phyloP scores from a whole-genome alignment of 148 eudicot species.

The Silene conica region DNA sequence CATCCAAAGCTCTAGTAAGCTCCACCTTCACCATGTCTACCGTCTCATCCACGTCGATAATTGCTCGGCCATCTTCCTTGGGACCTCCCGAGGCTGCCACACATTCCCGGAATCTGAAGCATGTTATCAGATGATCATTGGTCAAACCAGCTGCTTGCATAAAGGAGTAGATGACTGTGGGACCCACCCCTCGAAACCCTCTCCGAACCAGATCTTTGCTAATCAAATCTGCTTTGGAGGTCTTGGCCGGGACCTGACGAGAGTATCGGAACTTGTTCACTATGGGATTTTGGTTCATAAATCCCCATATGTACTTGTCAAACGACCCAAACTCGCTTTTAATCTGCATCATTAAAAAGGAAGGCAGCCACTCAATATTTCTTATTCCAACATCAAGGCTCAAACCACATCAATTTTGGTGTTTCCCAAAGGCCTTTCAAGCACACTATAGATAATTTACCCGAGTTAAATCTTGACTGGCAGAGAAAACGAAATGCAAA shows the following conservation, averaged over 20 bases:
- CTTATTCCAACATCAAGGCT: too few species aligned
- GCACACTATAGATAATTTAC: too few species aligned
- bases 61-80: constrained; percentile 19
- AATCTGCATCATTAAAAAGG: constrained; percentile 46
- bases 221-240: constrained; percentile 79
- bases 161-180: constrained; percentile 78
- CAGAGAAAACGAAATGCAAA: too few species aligned
- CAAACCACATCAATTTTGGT: too few species aligned
- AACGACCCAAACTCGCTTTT: constrained; percentile 65
- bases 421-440: too few species aligned
- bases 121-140: constrained; percentile 73
- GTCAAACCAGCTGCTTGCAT: constrained; percentile 92
- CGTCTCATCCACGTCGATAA: constrained; percentile 21
- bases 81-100: constrained; percentile 18
- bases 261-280: constrained; percentile 53
- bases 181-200: constrained; percentile 81
- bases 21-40: constrained; percentile 23
- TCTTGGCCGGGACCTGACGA: constrained; percentile 76
- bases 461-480: too few species aligned
- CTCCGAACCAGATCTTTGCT: constrained; percentile 90
- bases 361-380: not conserved
- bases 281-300: constrained; percentile 66
- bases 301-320: constrained; percentile 83
- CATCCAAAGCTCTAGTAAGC: constrained; percentile 32
- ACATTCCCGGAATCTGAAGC: constrained; percentile 56